Conservation (phyloP, 441 rosid genomes). For the Pelargonium citronellum region DNA sequence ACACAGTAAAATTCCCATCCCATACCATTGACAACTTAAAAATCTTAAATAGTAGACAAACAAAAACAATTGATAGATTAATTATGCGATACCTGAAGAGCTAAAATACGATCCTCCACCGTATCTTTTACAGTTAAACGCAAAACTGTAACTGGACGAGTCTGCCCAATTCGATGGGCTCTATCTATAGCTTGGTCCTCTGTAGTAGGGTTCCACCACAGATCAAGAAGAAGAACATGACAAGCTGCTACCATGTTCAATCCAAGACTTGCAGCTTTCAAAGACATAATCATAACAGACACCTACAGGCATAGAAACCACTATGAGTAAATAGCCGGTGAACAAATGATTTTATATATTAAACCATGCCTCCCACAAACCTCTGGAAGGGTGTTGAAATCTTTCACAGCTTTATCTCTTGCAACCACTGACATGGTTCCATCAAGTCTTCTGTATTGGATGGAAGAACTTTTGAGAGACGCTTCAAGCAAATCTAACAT, state of each 20-base stretch:
- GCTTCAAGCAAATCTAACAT: conserved; percentile 85
- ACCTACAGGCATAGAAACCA: conserved; percentile 39
- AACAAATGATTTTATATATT: neutral
- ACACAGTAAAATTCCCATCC: too few relatives aligned
- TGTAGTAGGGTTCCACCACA: conserved; percentile 98
- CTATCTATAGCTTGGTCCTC: conserved; percentile 96
- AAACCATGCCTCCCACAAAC: conserved; percentile 29
- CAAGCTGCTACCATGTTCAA: conserved; percentile 93
- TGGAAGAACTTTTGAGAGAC: conserved; percentile 51
- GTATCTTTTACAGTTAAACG: conserved; percentile 86
- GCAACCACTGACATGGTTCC: conserved; percentile 87
- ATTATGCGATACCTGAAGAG: conserved; percentile 51
- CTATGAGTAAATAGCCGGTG: neutral
- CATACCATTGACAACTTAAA: too few relatives aligned
- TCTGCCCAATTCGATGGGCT: conserved; percentile 96
- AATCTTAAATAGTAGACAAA: too few relatives aligned
- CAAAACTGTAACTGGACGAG: conserved; percentile 70
- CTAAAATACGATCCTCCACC: conserved; percentile 83
- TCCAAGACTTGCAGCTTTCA: conserved; percentile 95
- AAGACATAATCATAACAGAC: conserved; percentile 85
- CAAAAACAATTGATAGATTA: too few relatives aligned
- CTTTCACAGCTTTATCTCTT: conserved; percentile 85
- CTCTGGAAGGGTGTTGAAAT: conserved; percentile 80
- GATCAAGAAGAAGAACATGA: conserved; percentile 73
- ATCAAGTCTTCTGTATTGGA: conserved; percentile 83